Evolutionary conservation across 352 stramenopile species (phyloP), one percentile per base, ranked within the genome.

Genomic region (Pythium rishiriense): DNA sequence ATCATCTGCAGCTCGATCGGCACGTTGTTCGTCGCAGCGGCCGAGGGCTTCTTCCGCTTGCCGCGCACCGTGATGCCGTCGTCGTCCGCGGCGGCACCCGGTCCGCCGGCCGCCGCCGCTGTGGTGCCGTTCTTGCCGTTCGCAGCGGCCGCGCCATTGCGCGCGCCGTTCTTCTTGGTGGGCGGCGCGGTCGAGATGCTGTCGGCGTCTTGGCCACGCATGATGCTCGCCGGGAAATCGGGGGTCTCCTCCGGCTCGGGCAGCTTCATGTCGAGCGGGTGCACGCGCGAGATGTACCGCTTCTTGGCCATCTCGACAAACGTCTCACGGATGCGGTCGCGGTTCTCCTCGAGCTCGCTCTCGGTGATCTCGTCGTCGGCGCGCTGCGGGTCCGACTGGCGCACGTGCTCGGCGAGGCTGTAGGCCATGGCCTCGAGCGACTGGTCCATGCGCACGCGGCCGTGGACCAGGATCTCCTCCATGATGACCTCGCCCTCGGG

Each of bases 301-400:
- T 91, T 91, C 70, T 96, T 96, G 63, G 86, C 86, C 87, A 96
- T 94, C 43, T 96, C 81, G 28, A 94, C 78, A 64, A 96, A 94
- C n/a, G 71, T 69, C 17, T 82, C 66, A 29, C 79, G 83, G 49
- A 96, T 76, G 24, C 68, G 47, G 22, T 73, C 69, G 29, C 85
- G 83, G 37, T 81, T 83, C 26, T 84, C 78, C 4, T 92, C 81
- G 31, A 96, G 74, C 54, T 91, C 83, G n/a, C 79, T 70, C 19
- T 93, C 85, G 22, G 63, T 78, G 24, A 91, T 88, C 63, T 90
- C 82, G 5, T 90, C 78, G 5, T 83, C 75, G 10, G 82, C 67
- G 33, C 75, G 68, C 33, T 70, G 37, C 22, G 76, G 72, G 26
- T 75, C 64, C 17, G 70, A 41, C 50, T 83, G 71, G 45, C 73